Evolutionary conservation across 305 asterid genomes (phyloP).

Genomic region (Fraxinus sp.): DNA sequence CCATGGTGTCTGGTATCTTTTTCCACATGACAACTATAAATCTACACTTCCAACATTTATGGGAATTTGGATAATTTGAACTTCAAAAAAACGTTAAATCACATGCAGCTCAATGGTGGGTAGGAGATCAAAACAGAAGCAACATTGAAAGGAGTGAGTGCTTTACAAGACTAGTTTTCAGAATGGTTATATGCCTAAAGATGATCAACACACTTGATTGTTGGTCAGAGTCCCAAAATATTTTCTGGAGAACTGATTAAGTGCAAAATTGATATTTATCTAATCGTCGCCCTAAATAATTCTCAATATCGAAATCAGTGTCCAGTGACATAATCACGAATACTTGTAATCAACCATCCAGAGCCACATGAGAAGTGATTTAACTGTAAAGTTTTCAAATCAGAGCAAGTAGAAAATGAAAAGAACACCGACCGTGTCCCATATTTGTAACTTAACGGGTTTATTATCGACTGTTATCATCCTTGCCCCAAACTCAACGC

Average conservation of each 20-base stretch:
- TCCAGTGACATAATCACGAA: not conserved
- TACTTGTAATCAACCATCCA: not conserved
- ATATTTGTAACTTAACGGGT: slow-evolving; percentile 62
- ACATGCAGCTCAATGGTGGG: slow-evolving; percentile 3
- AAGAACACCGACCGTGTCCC: slow-evolving; percentile 55
- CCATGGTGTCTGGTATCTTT: not conserved
- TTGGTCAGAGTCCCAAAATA: not conserved
- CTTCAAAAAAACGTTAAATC: not conserved
- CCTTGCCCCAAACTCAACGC: slow-evolving; percentile 71
- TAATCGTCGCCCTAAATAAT: not conserved
- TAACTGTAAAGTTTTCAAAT: not conserved
- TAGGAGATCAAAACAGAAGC: not conserved
- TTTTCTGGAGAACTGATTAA: not conserved
- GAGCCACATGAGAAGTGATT: slow-evolving; percentile 3
- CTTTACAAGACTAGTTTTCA: slow-evolving; percentile 1
- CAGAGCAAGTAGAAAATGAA: not conserved
- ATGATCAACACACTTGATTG: not conserved
- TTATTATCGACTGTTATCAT: slow-evolving; percentile 60
- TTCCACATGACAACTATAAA: not conserved
- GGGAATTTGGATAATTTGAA: not conserved
- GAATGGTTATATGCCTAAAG: not conserved
- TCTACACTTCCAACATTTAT: not conserved
- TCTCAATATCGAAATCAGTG: slow-evolving; percentile 13
- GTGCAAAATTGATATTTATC: not conserved
- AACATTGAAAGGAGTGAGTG: not conserved